phyloP scores from a whole-genome alignment of 2,329 filamentous ascomycete genomes.

The Zymoseptoria brevis region DNA sequence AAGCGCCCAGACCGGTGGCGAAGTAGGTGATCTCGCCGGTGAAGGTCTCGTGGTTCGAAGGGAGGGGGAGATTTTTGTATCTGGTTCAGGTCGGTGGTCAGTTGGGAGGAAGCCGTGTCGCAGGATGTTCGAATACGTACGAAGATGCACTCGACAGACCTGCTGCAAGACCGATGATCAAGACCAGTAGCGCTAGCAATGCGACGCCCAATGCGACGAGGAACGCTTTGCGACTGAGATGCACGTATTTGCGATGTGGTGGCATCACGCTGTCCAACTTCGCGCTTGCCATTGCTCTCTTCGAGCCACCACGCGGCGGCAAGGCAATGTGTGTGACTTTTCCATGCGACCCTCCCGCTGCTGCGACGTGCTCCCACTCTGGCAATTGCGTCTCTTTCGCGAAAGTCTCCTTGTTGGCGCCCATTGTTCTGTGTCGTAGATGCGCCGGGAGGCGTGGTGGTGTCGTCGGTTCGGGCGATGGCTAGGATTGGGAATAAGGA shows the following conservation, averaged over 20 bases:
- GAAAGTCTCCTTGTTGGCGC: neutral
- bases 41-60: constrained; percentile 45
- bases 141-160: constrained; percentile 21
- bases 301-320: neutral
- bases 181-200: constrained; percentile 30
- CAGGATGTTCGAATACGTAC: neutral
- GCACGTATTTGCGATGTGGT: constrained; percentile 33
- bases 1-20: constrained; percentile 58
- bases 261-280: constrained; percentile 32
- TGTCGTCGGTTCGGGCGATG: neutral
- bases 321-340: neutral
- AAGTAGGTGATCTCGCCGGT: constrained; percentile 65
- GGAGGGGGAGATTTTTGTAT: constrained; percentile 43
- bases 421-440: neutral
- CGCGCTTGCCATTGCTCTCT: neutral
- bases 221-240: constrained; percentile 33
- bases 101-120: neutral
- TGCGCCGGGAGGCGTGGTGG: neutral
- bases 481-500: neutral
- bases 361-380: constrained; percentile 18
- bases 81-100: constrained; percentile 8
- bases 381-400: constrained; percentile 15
- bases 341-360: constrained; percentile 1
- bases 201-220: constrained; percentile 29
- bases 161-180: constrained; percentile 37